phyloP scores from a whole-genome alignment of 129 eudicot genomes.

The Glebionis coronaria region DNA sequence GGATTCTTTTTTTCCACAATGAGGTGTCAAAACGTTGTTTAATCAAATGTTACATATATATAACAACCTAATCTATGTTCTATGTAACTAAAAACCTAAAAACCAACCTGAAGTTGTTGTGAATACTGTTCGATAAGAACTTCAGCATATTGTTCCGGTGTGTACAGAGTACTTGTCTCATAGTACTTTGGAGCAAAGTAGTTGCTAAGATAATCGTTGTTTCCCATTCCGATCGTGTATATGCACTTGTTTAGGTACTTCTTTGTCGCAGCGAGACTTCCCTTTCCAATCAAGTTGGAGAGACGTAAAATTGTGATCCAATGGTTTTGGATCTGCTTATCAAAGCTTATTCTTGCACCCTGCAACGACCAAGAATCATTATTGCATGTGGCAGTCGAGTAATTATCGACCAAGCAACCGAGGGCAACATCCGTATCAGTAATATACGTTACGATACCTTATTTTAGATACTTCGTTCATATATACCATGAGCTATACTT shows the following conservation, averaged over 20 bases:
- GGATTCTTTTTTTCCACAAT: no score
- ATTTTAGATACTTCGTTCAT: no score
- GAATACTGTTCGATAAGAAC: slow-evolving; percentile 47
- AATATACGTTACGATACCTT: background rate
- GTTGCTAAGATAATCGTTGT: slow-evolving; percentile 67
- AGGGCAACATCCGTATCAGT: background rate
- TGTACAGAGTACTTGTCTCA: slow-evolving; percentile 29
- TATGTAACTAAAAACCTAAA: background rate
- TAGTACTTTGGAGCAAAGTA: slow-evolving; percentile 34
- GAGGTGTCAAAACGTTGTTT: no score
- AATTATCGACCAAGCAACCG: background rate
- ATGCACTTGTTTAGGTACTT: slow-evolving; percentile 43
- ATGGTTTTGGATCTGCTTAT: slow-evolving; percentile 47
- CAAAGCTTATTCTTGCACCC: slow-evolving; percentile 50
- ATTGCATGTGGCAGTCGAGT: background rate
- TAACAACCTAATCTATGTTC: background rate
- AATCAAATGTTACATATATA: no score
- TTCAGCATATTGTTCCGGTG: slow-evolving; percentile 47
- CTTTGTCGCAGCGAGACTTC: slow-evolving; percentile 24
- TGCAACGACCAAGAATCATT: slow-evolving; percentile 1
- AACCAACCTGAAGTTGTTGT: slow-evolving; percentile 55
- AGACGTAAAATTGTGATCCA: slow-evolving; percentile 29
- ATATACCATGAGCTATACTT: no score
- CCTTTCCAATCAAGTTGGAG: slow-evolving; percentile 18
- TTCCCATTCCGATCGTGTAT: slow-evolving; percentile 55